These are phyloP conservation scores for Sambucus nigra DNA, from an alignment of 129 eudicot species.

Conservation along the genomic window DNA sequence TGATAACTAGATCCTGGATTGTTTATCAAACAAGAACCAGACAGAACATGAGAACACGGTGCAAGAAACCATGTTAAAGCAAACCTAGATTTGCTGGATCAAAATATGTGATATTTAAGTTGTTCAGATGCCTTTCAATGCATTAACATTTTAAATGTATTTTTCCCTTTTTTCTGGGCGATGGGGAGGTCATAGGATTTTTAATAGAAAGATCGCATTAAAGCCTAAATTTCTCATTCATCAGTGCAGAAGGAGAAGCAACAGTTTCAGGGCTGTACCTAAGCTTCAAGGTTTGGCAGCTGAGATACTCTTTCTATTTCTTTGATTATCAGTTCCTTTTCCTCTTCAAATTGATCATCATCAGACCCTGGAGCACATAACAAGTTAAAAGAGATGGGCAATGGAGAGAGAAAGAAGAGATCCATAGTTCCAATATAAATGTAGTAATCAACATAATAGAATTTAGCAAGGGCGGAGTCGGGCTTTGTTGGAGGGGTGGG, in stretches of 20 bases:
- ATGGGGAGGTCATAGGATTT: background rate
- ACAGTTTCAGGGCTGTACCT: conserved; percentile 24
- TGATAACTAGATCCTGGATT: too few relatives aligned
- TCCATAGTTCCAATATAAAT: too few relatives aligned
- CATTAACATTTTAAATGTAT: too few relatives aligned
- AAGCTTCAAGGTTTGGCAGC: conserved; percentile 45
- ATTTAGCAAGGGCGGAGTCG: too few relatives aligned
- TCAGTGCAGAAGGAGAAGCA: background rate
- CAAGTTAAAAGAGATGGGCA: conserved; percentile 6
- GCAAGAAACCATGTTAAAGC: too few relatives aligned
- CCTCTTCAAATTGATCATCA: conserved; percentile 95
- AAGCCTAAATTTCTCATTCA: background rate
- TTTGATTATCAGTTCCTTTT: conserved; percentile 84
- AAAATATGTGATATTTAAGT: too few relatives aligned
- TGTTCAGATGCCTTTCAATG: background rate
- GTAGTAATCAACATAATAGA: too few relatives aligned
- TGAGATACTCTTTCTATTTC: conserved; percentile 82
- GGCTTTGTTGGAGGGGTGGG: too few relatives aligned
- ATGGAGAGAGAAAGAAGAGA: too few relatives aligned
- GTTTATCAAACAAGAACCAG: too few relatives aligned
- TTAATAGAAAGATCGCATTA: background rate
- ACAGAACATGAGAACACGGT: too few relatives aligned
- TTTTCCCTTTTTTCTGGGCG: background rate
- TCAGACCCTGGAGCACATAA: conserved; percentile 51
- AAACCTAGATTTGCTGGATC: too few relatives aligned